Base-by-base conservation (phyloP, 306 rosid species). In the Gynostemma pentaphyllum region DNA sequence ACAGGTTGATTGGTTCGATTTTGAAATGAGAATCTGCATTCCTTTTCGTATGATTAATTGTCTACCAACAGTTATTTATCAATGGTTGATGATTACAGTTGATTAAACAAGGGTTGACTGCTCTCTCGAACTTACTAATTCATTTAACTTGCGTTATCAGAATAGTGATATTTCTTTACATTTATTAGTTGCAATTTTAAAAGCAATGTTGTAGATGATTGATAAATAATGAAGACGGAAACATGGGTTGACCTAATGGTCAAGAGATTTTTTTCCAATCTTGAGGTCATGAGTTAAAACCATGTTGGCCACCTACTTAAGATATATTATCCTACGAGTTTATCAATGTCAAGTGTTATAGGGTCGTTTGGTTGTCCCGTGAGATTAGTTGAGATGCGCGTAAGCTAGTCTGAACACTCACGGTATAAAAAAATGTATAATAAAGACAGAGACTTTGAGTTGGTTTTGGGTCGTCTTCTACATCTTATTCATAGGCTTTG, bases 141-240 rank as follows among this genome's bases (percentile, higher is more conserved):
- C 40, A 32, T 16, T 18, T n/a, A 11, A 30, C 30, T 55, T 15
- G 10, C 36, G 22, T 36, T 39, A 40, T 5, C 1, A 53, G 23
- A 41, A 61, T 30, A 24, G 41, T 54, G 5, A 54, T 40, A 23
- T 60, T 24, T 15, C 3, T 40, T 24, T n/a, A 23, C 36, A 41
- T 23, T 8, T 61, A 7, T 61, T 24, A 40, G 66, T 24, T 61
- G 24, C 34, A 61, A 61, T 37, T 61, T 61, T 24, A 61, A 48
- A 61, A 24, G 50, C 66, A 61, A 41, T 41, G 66, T 61, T 41
- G 50, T 39, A 61, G 50, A 61, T 61, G 13, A 7, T 39, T 51
- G 66, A 61, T 40, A 23, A 61, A 40, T 61, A 26, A 41, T 1
- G 28, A 61, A 40, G 66, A 40, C 23, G 24, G 50, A 40, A 40